phyloP scores from a whole-genome alignment of 768 basidiomycete genomes.

The Suillus occidentalis region DNA sequence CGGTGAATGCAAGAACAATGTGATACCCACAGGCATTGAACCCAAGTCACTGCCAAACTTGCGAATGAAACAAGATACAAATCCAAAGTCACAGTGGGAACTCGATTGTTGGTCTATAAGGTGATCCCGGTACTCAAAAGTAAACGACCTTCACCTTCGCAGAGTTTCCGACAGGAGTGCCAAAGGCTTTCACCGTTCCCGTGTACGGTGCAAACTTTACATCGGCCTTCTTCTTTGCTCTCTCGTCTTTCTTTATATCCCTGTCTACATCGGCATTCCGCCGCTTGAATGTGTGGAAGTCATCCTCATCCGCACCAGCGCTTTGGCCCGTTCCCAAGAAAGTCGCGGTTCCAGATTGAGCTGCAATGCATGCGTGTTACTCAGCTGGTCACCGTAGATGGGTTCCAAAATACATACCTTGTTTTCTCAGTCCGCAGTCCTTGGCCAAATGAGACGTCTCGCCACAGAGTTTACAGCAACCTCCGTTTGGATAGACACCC shows the following conservation, averaged over 20 bases:
- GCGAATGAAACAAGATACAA: not conserved
- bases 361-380: not conserved
- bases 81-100: not conserved
- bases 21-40: not conserved
- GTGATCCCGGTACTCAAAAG: conserved; percentile 36
- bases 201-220: conserved; percentile 47
- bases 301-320: conserved; percentile 91
- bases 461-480: conserved; percentile 86
- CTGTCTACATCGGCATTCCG: conserved; percentile 57
- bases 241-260: conserved; percentile 53
- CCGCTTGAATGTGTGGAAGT: conserved; percentile 83
- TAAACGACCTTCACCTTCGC: conserved; percentile 42
- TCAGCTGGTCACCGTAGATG: not conserved
- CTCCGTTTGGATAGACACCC: conserved; percentile 90
- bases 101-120: not conserved
- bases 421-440: conserved; percentile 69
- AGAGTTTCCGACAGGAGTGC: conserved; percentile 23
- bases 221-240: conserved; percentile 40
- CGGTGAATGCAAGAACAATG: not conserved
- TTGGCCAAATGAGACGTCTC: conserved; percentile 84
- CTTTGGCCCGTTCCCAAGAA: conserved; percentile 39
- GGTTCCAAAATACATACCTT: conserved; percentile 39
- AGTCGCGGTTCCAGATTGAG: conserved; percentile 22
- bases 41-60: not conserved
- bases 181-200: conserved; percentile 38